A percentile compares a stretch with the other conserved stretches of the same genome.
Conservation (phyloP, 192 early-diverging fungal species). For the Geranomyces variabilis region DNA sequence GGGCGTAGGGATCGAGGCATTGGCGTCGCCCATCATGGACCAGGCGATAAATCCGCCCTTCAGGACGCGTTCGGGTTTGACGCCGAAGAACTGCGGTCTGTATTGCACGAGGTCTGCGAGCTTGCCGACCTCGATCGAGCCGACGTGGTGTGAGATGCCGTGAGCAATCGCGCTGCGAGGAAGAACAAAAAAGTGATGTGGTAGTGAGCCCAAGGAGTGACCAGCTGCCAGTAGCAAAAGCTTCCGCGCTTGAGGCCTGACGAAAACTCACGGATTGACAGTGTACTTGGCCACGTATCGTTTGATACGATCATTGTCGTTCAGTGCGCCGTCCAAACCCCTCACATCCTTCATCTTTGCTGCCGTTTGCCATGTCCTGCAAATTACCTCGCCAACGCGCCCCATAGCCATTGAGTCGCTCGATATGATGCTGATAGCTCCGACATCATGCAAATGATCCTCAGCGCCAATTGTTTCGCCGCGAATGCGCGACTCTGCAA, state of each 20-base stretch:
- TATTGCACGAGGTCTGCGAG: slow-evolving; percentile 93
- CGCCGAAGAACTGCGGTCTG: slow-evolving; percentile 82
- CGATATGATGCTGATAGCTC: slow-evolving; percentile 93
- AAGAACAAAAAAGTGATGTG: neutral
- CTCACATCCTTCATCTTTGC: slow-evolving; percentile 91
- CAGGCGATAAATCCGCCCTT: slow-evolving; percentile 89
- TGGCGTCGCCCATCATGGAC: slow-evolving; percentile 90
- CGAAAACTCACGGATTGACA: slow-evolving; percentile 82
- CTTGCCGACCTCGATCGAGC: slow-evolving; percentile 92
- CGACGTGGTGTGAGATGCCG: slow-evolving; percentile 84
- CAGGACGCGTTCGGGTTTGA: slow-evolving; percentile 82
- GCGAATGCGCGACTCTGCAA: slow-evolving; percentile 94
- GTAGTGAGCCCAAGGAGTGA: neutral
- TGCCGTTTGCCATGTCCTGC: slow-evolving; percentile 93
- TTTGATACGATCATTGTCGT: slow-evolving; percentile 85
- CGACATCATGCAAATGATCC: slow-evolving; percentile 93
- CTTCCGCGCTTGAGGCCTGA: neutral
- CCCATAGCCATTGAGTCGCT: slow-evolving; percentile 98
- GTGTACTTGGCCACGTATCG: slow-evolving; percentile 98
- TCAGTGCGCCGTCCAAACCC: slow-evolving; percentile 33
- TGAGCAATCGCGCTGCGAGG: slow-evolving; percentile 78
- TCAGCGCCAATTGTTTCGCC: slow-evolving; percentile 98
- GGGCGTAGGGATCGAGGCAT: slow-evolving; percentile 94
- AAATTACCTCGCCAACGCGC: slow-evolving; percentile 89
- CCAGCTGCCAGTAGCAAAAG: too few relatives aligned